Evolutionary conservation across 2,329 filamentous ascomycete species (phyloP).

Genomic region (Alternaria gansuensis): DNA sequence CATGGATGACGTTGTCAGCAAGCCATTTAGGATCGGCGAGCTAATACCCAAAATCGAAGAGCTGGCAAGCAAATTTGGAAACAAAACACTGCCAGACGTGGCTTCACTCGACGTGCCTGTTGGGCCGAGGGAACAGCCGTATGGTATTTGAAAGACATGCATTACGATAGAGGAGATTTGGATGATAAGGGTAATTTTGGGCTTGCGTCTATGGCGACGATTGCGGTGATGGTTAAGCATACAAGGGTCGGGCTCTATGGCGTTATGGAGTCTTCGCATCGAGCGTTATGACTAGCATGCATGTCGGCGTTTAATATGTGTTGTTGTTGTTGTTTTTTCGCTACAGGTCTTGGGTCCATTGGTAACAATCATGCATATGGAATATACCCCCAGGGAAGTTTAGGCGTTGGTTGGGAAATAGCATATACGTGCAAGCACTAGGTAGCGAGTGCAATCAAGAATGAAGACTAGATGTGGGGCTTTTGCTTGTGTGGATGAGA

Average conservation of each 20-base stretch:
- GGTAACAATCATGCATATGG: slow-evolving; percentile 6
- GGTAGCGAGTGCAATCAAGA: background rate
- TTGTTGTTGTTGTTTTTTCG: background rate
- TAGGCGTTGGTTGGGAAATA: background rate
- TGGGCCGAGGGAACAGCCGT: background rate
- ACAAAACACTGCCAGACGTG: background rate
- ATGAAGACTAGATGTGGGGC: background rate
- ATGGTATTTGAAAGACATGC: slow-evolving; percentile 8
- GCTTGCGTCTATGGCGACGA: background rate
- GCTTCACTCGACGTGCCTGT: background rate
- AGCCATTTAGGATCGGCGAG: slow-evolving; percentile 62
- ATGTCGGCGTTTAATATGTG: background rate
- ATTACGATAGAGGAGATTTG: background rate
- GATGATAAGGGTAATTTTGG: background rate
- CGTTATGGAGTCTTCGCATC: background rate
- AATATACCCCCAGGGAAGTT: slow-evolving; percentile 13
- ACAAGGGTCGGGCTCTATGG: background rate
- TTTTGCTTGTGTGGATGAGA: background rate
- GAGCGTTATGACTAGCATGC: background rate
- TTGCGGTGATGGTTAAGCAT: background rate
- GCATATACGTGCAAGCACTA: background rate
- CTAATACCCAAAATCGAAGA: slow-evolving; percentile 62
- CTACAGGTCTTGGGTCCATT: background rate
- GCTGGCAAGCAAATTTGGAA: slow-evolving; percentile 43
- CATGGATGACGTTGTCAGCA: slow-evolving; percentile 61